phyloP scores from a whole-genome alignment of 2,329 filamentous ascomycete genomes.

The Uncinocarpus reesii region DNA sequence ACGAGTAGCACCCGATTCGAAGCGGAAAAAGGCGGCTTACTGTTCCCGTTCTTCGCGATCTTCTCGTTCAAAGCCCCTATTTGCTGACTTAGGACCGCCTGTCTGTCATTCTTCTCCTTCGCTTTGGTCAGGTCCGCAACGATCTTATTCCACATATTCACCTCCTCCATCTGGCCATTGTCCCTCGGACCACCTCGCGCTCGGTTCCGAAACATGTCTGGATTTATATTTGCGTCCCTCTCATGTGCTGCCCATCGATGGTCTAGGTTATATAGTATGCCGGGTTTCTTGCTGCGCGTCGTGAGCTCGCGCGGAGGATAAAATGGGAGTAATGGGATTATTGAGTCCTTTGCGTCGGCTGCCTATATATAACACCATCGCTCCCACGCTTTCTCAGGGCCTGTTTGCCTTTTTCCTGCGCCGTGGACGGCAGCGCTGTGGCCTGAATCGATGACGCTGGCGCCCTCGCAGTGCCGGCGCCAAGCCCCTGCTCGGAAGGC shows the following conservation, averaged over 20 bases:
- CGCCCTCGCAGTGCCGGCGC: neutral
- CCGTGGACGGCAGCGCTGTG: neutral
- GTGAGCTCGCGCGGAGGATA: no score
- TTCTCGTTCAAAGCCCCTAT: conserved; percentile 37
- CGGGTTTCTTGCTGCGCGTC: conserved; percentile 11
- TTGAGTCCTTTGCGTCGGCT: no score
- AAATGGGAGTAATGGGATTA: no score
- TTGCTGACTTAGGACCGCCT: conserved; percentile 31
- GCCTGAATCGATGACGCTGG: conserved; percentile 1
- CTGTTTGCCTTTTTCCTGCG: neutral
- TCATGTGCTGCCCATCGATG: conserved; percentile 6
- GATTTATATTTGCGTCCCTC: no score
- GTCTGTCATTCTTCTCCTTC: conserved; percentile 37
- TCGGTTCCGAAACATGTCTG: conserved; percentile 35
- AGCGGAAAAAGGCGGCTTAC: no score
- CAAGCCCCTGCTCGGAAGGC: neutral
- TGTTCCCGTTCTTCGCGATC: conserved; percentile 34
- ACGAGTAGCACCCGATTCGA: neutral
- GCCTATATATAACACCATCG: neutral
- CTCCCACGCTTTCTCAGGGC: neutral
- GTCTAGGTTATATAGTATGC: neutral
- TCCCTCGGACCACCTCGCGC: conserved; percentile 32
- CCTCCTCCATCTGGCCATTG: conserved; percentile 37
- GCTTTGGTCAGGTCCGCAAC: conserved; percentile 35
- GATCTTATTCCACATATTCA: conserved; percentile 38